phyloP scores from a whole-genome alignment of 257 asterid genomes.

The Primulina tabacum region DNA sequence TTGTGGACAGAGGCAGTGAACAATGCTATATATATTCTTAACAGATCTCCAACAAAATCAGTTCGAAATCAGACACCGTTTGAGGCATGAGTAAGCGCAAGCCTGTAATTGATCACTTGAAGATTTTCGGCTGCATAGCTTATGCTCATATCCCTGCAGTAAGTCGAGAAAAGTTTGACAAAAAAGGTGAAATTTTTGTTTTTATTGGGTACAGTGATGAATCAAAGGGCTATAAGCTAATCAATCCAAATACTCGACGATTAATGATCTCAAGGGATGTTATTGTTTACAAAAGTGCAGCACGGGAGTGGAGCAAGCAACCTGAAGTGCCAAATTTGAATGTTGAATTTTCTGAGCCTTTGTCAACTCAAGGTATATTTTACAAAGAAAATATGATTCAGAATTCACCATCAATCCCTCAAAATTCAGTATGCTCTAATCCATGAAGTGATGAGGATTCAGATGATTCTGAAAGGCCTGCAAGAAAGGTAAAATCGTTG shows the following conservation, averaged over 20 bases:
- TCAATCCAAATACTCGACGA: neutral
- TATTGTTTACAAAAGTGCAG: slow-evolving; percentile 4
- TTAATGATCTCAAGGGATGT: slow-evolving; percentile 9
- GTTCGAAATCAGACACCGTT: slow-evolving; percentile 9
- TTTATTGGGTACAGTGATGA: slow-evolving; percentile 18
- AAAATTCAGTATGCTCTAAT: no score
- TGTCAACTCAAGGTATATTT: no score
- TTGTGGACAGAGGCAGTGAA: slow-evolving; percentile 16
- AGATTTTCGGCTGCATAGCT: slow-evolving; percentile 2
- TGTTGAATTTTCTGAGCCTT: no score
- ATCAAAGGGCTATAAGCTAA: slow-evolving; percentile 3
- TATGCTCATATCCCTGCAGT: slow-evolving; percentile 9
- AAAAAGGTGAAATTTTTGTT: slow-evolving; percentile 1
- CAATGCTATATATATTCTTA: slow-evolving; percentile 1
- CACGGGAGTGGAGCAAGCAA: slow-evolving; percentile 6
- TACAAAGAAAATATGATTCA: no score
- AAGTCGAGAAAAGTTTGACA: slow-evolving; percentile 1
- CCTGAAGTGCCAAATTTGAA: no score
- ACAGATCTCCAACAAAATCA: slow-evolving; percentile 10
- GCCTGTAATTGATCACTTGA: slow-evolving; percentile 13
- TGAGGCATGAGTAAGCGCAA: slow-evolving; percentile 11
- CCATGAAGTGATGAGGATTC: neutral
- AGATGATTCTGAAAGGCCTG: neutral
- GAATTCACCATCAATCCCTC: no score
- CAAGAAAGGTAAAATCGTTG: neutral